Evolutionary conservation across 495 filamentous ascomycete genomes (phyloP), one percentile per base, ranked within the genome.

Genomic region (Podospora comata): DNA sequence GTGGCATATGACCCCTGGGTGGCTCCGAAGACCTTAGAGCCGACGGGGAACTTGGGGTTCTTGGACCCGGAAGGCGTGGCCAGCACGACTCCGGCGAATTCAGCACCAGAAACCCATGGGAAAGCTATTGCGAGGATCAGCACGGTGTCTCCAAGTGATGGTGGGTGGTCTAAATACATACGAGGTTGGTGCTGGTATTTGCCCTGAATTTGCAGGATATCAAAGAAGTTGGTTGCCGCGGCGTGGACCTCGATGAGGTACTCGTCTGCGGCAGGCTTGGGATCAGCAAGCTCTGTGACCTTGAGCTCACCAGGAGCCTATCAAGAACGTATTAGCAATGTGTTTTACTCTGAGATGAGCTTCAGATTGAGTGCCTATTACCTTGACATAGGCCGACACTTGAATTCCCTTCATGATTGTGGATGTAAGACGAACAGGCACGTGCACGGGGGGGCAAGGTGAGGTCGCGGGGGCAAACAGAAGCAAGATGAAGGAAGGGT

Each of bases 151-250:
- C 9, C 2, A 55, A 23, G 18, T 19, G 26, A 18, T 16, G 16
- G 4, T 48, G 7, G 4, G 3, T 5, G 23, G 56, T 2, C 20
- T 55, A 16, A 26, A 26, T 16, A 61, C 75, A 15, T 74, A 84
- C 82, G 82, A n/a, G 85, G 85, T 65, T 86, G 84, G 61, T 84
- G 83, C 81, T 92, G 86, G 73, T 89, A 89, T 78, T 89, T 89
- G 60, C 93, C 93, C 70, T 88, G 88, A 75, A 96, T 93, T 73
- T 97, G 93, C 64, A 97, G 85, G 66, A 94, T 88, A 76, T 97
- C 94, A 82, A 97, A 97, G 87, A 97, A 98, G 80, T 97, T 97
- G 71, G 92, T 90, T 28, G 92, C 94, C 11, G 89, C 84, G 59
- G 94, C 94, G 79, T 94, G 92, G 75, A 98, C 90, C 76, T 88